phyloP scores from a whole-genome alignment of 345 rosid genomes.

The Clausena lansium region DNA sequence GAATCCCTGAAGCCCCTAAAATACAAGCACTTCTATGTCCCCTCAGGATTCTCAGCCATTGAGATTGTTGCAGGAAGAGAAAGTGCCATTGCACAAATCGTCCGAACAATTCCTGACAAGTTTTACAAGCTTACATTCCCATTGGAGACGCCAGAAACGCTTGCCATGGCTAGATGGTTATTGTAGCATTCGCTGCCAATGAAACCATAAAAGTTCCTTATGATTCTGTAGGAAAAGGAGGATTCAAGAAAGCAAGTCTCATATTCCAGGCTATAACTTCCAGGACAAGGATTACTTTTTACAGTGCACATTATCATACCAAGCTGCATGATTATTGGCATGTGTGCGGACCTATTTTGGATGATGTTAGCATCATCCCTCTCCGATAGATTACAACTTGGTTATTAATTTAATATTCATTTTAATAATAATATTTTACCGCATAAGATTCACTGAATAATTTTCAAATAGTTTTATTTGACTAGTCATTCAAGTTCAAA shows the following conservation, averaged over 20 bases:
- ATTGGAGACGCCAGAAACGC: constrained; percentile 78
- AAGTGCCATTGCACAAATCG: constrained; percentile 79
- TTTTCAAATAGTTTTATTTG: too few species aligned
- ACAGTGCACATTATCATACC: constrained; percentile 67
- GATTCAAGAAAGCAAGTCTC: constrained; percentile 40
- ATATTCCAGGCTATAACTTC: constrained; percentile 42
- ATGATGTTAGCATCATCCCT: constrained; percentile 48
- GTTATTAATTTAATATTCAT: too few species aligned
- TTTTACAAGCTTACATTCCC: constrained; percentile 51
- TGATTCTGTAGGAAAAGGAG: constrained; percentile 54
- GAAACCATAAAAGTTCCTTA: constrained; percentile 38
- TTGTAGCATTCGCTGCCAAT: constrained; percentile 63
- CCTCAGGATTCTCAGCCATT: constrained; percentile 52
- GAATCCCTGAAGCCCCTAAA: constrained; percentile 80
- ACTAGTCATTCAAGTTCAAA: too few species aligned
- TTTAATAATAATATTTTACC: too few species aligned
- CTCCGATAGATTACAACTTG: neutral
- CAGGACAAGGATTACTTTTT: constrained; percentile 62
- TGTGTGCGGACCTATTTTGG: constrained; percentile 86
- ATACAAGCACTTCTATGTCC: constrained; percentile 66
- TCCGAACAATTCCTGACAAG: constrained; percentile 47
- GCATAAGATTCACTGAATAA: too few species aligned
- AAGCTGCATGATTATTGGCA: constrained; percentile 70
- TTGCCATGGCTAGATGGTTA: constrained; percentile 83
- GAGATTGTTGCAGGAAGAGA: constrained; percentile 81